Base-by-base conservation (phyloP, 306 rosid species). In the Morella rubra region DNA sequence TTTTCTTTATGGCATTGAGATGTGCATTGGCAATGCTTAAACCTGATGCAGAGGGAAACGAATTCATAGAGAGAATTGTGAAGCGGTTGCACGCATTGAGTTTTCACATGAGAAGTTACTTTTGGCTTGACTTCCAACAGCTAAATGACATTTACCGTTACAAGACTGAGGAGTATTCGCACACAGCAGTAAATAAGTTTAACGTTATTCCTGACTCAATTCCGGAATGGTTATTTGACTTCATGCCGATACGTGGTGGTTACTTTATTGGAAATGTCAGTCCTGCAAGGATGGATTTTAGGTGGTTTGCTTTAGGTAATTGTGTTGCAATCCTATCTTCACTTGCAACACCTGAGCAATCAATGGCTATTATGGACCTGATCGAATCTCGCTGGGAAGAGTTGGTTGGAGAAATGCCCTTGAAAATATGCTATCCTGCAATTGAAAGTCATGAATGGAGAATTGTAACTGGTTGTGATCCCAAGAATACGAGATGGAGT, bases 401-500 rank as follows among this genome's bases (percentile, higher is more conserved):
- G 87, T 85, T 93, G 74, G 93, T 93, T 2, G 97, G 97, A 52
- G 97, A 93, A 86, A 93, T 93, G 97, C 97, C 97, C 3, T 52
- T 93, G 80, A 93, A 93, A 82, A 93, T 93, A 80, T 14, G 80
- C 72, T 93, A 90, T 80, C 97, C 97, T 42, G 97, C 97, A 58
- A 90, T 93, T 53, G 97, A 93, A 71, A 86, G 96, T 76, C 96
- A 93, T 41, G 97, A 93, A 81, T 93, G 97, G 97, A 87, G 88
- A 69, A 89, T 90, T 72, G 89, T 93, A 66, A 93, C 97, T 44
- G 97, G 97, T 52, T 93, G 92, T 85, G 97, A 93, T 86, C 97
- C 97, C 49, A 93, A 93, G 87, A 93, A 93, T 79, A 93, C 97
- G 68, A 84, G 97, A 89, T 93, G 97, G 97, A 93, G 97, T 78